These are phyloP conservation scores for Penstemon eatonii DNA, from an alignment of 257 asterid species.

Conservation along the genomic window DNA sequence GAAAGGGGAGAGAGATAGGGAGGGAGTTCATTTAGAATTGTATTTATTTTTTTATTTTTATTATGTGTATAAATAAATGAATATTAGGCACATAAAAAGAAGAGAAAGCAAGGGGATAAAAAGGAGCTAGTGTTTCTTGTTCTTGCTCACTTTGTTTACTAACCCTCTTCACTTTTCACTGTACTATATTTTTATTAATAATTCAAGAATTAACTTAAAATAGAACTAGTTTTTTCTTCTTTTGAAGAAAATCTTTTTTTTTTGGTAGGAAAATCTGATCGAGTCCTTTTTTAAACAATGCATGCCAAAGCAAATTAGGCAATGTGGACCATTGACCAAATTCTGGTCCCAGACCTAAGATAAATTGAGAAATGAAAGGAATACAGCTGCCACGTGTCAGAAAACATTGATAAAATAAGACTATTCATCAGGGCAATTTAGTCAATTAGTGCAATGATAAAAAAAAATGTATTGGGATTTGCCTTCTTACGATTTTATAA, in stretches of 20 bases:
- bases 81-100: slow-evolving; percentile 36
- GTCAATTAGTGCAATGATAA: slow-evolving; percentile 16
- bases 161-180: slow-evolving; percentile 16
- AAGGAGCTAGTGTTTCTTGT: slow-evolving; percentile 32
- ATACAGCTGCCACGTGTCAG: slow-evolving; percentile 26
- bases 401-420: neutral
- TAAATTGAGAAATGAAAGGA: slow-evolving; percentile 1
- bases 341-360: slow-evolving; percentile 22
- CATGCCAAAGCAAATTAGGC: slow-evolving; percentile 32
- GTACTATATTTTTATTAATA: neutral
- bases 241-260: slow-evolving; percentile 20
- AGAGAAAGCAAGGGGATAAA: slow-evolving; percentile 43
- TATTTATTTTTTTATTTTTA: no score
- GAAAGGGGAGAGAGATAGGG: slow-evolving; percentile 22
- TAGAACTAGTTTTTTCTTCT: slow-evolving; percentile 6
- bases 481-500: slow-evolving; percentile 14
- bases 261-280: no score
- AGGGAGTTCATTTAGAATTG: slow-evolving; percentile 8
- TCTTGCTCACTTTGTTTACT: slow-evolving; percentile 32
- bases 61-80: neutral
- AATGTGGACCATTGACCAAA: slow-evolving; percentile 37
- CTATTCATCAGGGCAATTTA: slow-evolving; percentile 15
- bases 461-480: slow-evolving; percentile 23
- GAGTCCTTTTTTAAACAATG: slow-evolving; percentile 23
- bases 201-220: neutral